Percentiles rank a stretch among this genome's conserved stretches.
Evolutionary conservation across 75 land plant species (phyloP).

Genomic region (Pinus tabuliformis): DNA sequence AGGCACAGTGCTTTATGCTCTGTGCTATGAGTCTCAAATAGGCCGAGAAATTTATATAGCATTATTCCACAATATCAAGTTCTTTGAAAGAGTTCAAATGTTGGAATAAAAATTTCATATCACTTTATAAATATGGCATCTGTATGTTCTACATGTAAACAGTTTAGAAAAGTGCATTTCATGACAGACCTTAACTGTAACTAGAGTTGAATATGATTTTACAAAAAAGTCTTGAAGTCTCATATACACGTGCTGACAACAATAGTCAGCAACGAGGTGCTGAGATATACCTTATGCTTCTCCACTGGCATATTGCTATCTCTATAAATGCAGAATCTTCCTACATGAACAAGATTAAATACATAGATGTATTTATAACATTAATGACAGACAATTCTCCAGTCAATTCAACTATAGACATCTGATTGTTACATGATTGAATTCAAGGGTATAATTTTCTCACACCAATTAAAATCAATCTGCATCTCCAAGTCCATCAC

Average conservation of each 20-base stretch:
- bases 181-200: too few relatives aligned
- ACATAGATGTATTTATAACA: not conserved
- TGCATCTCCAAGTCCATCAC: conserved; percentile 98
- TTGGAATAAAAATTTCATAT: too few relatives aligned
- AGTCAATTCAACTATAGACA: not conserved
- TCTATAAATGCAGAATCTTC: not conserved
- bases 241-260: not conserved
- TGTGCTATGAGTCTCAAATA: too few relatives aligned
- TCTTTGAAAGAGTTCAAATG: too few relatives aligned
- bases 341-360: not conserved
- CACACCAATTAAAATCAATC: conserved; percentile 40
- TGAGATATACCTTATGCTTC: not conserved
- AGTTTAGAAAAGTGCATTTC: too few relatives aligned
- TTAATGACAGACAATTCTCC: not conserved
- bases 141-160: too few relatives aligned
- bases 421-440: not conserved
- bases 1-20: too few relatives aligned
- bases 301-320: not conserved
- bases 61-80: too few relatives aligned
- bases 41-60: too few relatives aligned
- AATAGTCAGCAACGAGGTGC: not conserved
- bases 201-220: too few relatives aligned
- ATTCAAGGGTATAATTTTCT: not conserved
- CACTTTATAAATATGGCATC: too few relatives aligned
- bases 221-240: too few relatives aligned